Evolutionary conservation across 176 grass and related monocot genomes (phyloP), one percentile per base, ranked within the genome.

Genomic region (Oropetium thomaeum): DNA sequence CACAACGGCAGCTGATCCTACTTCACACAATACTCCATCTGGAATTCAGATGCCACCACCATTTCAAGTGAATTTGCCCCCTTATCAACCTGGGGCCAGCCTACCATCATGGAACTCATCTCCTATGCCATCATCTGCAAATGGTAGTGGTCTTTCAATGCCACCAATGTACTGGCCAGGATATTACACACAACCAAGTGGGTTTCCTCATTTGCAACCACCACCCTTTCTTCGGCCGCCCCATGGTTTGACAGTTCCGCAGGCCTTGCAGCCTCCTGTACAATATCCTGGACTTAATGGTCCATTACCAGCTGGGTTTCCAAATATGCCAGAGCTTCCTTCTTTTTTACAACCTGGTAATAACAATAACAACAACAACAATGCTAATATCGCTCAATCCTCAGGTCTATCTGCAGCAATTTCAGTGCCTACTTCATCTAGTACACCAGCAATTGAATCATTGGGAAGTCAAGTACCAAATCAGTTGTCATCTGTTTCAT

Each of bases 141-240:
- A 96, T 73, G 89, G 86, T 25, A 69, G 73, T 29, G 83, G 83
- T 32, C 82, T 92, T 35, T 38, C 86, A 48, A 88, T 96, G 75
- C 89, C 93, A 74, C 84, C 84, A 27, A 87, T 96, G 82, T 92
- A 90, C 71, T 96, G 89, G 89, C 93, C 83, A 3, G 87, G 89
- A 72, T 92, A 90, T 79, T 92, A 92, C 67, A 70, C 84, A 16
- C 62, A 70, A 58, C 84, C 81, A 67, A 79, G 33, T 51, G 89
- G 86, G 49, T 85, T 88, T 89, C 71, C 87, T 80, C 87, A 90
- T 80, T 49, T 90, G 66, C 92, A 90, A 31, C 79, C 79, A 34
- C 79, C 82, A 59, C 67, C 85, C 55, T 83, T 90, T 62, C 79
- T 90, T 42, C 70, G 85, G 34, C 83, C 90, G 42, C 80, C 85